Base-by-base conservation (phyloP, 768 basidiomycete genomes). In the Gloeopeniophorella convolvens region DNA sequence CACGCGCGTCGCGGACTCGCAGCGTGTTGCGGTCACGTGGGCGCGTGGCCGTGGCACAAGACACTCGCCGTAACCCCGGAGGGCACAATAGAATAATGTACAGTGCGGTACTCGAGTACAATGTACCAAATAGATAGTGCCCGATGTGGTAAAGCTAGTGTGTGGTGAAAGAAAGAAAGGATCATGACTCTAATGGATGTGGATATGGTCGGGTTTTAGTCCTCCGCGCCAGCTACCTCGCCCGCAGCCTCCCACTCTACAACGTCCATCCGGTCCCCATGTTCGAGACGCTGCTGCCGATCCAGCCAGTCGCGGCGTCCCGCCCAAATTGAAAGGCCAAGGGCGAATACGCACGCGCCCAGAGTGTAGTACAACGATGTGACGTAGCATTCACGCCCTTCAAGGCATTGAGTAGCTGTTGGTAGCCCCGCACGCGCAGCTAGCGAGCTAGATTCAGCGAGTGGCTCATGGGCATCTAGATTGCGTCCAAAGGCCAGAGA, bases 401-500 rank as follows among this genome's bases (percentile, higher is more conserved):
- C 50, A 40, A 63, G 40, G 45, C 63, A 64, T 33, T 48, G 58
- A 4, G 32, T 37, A 16, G 26, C n/a, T 6, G 20, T 32, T 13
- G 48, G 23, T 5, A 34, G 54, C 20, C 11, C 13, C 11, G 42
- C 43, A 32, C 26, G 1, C 67, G 62, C 44, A 50, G 10, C 18
- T 53, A 40, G 21, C 55, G 24, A 11, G 34, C 10, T 10, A 23
- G 32, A 23, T 27, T 33, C 34, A 23, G 47, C 52, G 23, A 58
- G 51, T 16, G 67, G 51, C 4, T 68, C 77, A 57, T 94, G 87
- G 3, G 82, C 72, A 57, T 95, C 92, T 26, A 92, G 74, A 57
- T 89, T 85, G 41, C 70, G 72, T 5, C 92, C 92, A 59, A 93
- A 94, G 36, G 82, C 70, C 44, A 94, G 58, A n/a, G 89, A 90